Evolutionary conservation across 2,329 filamentous ascomycete species (phyloP), one percentile per base, ranked within the genome.

Genomic region (Clonostachys rhizophaga): DNA sequence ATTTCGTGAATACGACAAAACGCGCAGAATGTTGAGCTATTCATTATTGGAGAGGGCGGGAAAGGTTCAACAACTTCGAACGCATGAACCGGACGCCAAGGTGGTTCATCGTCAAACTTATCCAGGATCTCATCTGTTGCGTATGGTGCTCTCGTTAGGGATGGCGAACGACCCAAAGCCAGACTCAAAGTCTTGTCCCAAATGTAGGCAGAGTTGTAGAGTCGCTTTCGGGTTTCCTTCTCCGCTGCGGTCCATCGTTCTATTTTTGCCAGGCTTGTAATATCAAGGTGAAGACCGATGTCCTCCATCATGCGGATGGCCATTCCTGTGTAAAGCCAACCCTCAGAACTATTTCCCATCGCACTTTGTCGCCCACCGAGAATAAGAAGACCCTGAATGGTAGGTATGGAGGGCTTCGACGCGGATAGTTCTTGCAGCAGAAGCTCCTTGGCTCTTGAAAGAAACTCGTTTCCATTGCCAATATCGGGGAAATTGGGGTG

Each of bases 151-250:
- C 49, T 42, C 17, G 42, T 46, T 11, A 51, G 34, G 2, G 51
- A 41, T 5, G 51, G 49, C 12, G 43, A 42, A 13, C 54, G 51
- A 3, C 54, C 54, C 4, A 56, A 41, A 2, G 53, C 49, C 13
- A 56, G 52, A 33, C 54, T 55, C 16, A 56, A 30, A 2, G 54
- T 55, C 39, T 56, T 56, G n/a, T 56, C 54, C 54, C 54, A 56
- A 30, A 55, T 48, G 30, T 55, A 56, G 3, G 54, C 53, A 1
- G 52, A 47, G 45, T 55, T 55, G 47, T 55, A 55, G 2, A 56
- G 16, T 4, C 54, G 43, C 36, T 55, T 55, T 17, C 53, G 43
- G 6, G 47, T 49, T 34, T 56, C 54, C 10, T 43, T 43, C 42
- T 56, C 53, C 13, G 51, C 47, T 2, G 54, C 46, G 0, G 54